Evolutionary conservation across 768 basidiomycete species (phyloP).

Genomic region (Lepiota brunneoincarnata): DNA sequence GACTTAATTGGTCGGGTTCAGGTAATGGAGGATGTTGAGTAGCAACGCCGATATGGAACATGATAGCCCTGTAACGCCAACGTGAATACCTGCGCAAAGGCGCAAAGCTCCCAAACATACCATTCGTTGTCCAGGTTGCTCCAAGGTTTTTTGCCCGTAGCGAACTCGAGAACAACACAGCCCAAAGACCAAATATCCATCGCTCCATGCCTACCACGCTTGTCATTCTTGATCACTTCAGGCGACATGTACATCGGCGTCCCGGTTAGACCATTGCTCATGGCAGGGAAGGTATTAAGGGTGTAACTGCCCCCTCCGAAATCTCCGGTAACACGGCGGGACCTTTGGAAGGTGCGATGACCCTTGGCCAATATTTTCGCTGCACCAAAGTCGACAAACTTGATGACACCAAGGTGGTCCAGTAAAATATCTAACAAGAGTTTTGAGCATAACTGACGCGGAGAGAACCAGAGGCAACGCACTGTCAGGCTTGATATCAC

Average conservation of each 20-base stretch:
- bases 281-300: slow-evolving; percentile 28
- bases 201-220: slow-evolving; percentile 82
- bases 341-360: slow-evolving; percentile 74
- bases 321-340: slow-evolving; percentile 56
- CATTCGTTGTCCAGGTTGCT: slow-evolving; percentile 99
- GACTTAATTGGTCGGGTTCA: slow-evolving; percentile 85
- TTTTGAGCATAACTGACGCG: slow-evolving; percentile 7
- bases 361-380: slow-evolving; percentile 95
- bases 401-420: slow-evolving; percentile 87
- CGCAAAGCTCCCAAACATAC: slow-evolving; percentile 38
- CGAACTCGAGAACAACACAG: slow-evolving; percentile 95
- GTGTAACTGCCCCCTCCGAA: slow-evolving; percentile 14
- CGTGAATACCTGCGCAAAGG: background rate
- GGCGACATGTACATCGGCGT: slow-evolving; percentile 99
- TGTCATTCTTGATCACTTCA: slow-evolving; percentile 95
- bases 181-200: slow-evolving; percentile 99
- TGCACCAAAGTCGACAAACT: slow-evolving; percentile 97
- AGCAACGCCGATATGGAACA: slow-evolving; percentile 98
- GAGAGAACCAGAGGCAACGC: slow-evolving; percentile 30
- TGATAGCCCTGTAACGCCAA: slow-evolving; percentile 78
- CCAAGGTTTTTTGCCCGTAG: slow-evolving; percentile 97
- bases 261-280: slow-evolving; percentile 88
- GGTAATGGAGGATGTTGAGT: slow-evolving; percentile 96
- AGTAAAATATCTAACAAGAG: slow-evolving; percentile 80
- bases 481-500: slow-evolving; percentile 99